These are phyloP conservation scores for Orbilia oligospora DNA, from an alignment of 2,329 filamentous ascomycete species.

Conservation along the genomic window DNA sequence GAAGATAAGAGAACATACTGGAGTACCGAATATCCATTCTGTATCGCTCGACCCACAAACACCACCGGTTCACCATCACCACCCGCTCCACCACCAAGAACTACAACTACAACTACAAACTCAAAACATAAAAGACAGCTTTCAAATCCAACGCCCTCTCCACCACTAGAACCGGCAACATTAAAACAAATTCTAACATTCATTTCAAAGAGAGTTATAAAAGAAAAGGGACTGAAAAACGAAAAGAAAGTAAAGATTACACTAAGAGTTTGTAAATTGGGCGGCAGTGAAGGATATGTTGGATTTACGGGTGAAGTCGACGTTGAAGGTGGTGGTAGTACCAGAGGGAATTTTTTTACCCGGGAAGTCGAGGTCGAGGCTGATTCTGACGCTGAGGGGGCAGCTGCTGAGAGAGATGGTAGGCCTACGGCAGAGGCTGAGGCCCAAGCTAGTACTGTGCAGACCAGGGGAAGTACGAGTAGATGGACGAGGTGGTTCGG, in stretches of 20 bases:
- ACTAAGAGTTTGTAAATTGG: slow-evolving; percentile 9
- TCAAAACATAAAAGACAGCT: too few relatives aligned
- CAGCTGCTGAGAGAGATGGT: too few relatives aligned
- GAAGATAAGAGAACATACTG: slow-evolving; percentile 2
- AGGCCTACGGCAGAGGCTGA: too few relatives aligned
- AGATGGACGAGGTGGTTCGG: not conserved
- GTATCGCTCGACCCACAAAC: not conserved
- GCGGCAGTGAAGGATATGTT: slow-evolving; percentile 1
- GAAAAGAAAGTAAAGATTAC: slow-evolving; percentile 6
- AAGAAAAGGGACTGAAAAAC: not conserved
- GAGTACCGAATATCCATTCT: slow-evolving; percentile 20
- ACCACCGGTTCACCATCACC: not conserved
- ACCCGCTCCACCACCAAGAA: not conserved
- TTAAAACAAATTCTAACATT: slow-evolving; percentile 2
- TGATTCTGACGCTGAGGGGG: too few relatives aligned
- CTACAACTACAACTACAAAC: not conserved
- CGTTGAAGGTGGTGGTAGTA: not conserved
- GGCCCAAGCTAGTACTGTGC: too few relatives aligned
- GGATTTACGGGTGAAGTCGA: not conserved
- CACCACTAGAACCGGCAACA: slow-evolving; percentile 2
- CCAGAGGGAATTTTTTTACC: too few relatives aligned
- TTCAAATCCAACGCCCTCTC: not conserved
- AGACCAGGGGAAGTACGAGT: too few relatives aligned
- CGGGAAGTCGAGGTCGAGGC: too few relatives aligned
- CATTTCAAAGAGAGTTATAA: slow-evolving; percentile 8